Evolutionary conservation across 129 eudicot genomes (phyloP).

Genomic region (Chrysanthemum makinoi): DNA sequence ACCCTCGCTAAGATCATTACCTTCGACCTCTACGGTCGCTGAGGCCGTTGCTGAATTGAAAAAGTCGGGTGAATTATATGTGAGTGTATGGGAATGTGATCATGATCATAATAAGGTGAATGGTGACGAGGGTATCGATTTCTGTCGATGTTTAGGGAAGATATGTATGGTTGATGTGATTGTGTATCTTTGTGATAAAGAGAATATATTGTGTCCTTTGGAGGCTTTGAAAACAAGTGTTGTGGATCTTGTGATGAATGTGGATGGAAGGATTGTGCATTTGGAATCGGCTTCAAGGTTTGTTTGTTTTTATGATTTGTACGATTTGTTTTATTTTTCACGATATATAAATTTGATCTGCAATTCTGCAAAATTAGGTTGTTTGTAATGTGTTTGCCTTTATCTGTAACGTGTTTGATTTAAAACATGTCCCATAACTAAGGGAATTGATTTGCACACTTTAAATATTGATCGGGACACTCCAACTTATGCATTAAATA

Average conservation of each 20-base stretch:
- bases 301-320: neutral
- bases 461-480: too few species aligned
- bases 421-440: too few species aligned
- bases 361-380: neutral
- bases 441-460: too few species aligned
- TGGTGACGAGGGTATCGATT: constrained; percentile 7
- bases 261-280: constrained; percentile 40
- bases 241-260: constrained; percentile 43
- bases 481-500: too few species aligned
- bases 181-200: constrained; percentile 45
- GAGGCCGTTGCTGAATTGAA: constrained; percentile 58
- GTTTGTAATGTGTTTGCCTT: too few species aligned
- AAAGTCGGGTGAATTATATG: constrained; percentile 45
- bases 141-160: constrained; percentile 59
- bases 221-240: constrained; percentile 50
- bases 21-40: constrained; percentile 49
- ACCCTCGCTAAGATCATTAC: constrained; percentile 49
- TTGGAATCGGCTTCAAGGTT: constrained; percentile 76
- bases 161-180: constrained; percentile 75
- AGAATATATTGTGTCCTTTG: constrained; percentile 45
- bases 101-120: constrained; percentile 4
- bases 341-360: neutral
- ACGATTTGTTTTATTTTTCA: neutral
- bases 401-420: too few species aligned
- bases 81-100: constrained; percentile 62